Conservation (phyloP, 768 basidiomycete genomes). For the Suillus sp. region DNA sequence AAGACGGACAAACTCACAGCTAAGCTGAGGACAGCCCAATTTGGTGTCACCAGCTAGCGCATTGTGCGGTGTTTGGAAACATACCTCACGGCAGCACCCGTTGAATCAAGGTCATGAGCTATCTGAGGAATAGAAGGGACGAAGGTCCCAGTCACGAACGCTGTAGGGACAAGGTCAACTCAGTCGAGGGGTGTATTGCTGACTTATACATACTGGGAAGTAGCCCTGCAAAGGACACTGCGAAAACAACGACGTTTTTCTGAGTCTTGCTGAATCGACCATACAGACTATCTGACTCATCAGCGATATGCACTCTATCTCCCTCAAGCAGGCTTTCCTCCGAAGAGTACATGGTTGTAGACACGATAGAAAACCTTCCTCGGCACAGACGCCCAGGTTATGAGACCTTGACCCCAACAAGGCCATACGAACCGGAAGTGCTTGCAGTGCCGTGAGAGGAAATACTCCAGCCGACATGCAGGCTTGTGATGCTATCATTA, state of each 20-base stretch:
- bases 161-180: background rate
- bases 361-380: background rate
- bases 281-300: background rate
- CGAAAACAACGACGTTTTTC: constrained; percentile 51
- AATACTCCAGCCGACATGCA: too few relatives aligned
- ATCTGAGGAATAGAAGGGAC: constrained; percentile 41
- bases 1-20: constrained; percentile 51
- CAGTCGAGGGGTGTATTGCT: too few relatives aligned
- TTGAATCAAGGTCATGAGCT: constrained; percentile 35
- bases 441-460: too few relatives aligned
- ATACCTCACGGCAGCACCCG: constrained; percentile 32
- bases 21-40: constrained; percentile 29
- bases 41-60: background rate
- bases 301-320: background rate
- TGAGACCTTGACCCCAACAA: background rate
- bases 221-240: constrained; percentile 60
- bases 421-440: background rate
- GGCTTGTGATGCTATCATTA: too few relatives aligned
- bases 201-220: constrained; percentile 49
- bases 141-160: constrained; percentile 37
- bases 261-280: constrained; percentile 47
- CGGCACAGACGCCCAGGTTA: background rate
- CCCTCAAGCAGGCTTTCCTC: constrained; percentile 9
- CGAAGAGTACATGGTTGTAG: background rate
- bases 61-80: background rate